These are phyloP conservation scores for Rusavskia elegans DNA, from an alignment of 495 filamentous ascomycete genomes.

Conservation along the genomic window DNA sequence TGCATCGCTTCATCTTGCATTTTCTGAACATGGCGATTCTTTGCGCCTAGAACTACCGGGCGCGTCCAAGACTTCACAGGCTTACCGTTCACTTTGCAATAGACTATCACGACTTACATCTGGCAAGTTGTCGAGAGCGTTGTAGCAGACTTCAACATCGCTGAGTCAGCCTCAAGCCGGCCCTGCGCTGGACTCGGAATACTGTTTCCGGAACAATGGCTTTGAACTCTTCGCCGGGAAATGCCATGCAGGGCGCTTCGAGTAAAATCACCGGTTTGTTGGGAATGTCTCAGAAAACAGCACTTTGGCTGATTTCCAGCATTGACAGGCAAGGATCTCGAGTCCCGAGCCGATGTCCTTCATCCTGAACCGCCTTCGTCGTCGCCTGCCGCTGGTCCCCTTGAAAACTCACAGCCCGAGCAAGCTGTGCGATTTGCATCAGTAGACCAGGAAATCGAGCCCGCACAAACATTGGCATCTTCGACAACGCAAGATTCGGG, in stretches of 20 bases:
- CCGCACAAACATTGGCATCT: conserved; percentile 25
- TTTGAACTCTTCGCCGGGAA: neutral
- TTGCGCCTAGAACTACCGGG: neutral
- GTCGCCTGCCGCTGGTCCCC: neutral
- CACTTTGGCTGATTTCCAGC: neutral
- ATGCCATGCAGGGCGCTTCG: neutral
- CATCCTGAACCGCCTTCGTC: conserved; percentile 11
- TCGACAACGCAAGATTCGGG: conserved; percentile 19
- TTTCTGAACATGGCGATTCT: neutral
- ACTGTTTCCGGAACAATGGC: neutral
- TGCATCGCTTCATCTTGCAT: neutral
- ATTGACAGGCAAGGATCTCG: conserved; percentile 11
- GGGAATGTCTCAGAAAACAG: neutral
- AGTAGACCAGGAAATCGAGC: conserved; percentile 62
- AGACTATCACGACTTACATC: too few relatives aligned
- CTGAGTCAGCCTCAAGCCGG: too few relatives aligned
- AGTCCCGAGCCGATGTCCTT: conserved; percentile 15
- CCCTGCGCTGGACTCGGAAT: too few relatives aligned
- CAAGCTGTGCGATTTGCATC: conserved; percentile 68
- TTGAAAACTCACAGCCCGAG: conserved; percentile 11
- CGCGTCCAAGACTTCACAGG: neutral
- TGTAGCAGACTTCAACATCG: too few relatives aligned
- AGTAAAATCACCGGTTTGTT: neutral
- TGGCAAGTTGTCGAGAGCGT: too few relatives aligned
- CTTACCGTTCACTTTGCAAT: neutral